Evolutionary conservation across 2,329 filamentous ascomycete genomes (phyloP).

Genomic region (Fusarium sp.): DNA sequence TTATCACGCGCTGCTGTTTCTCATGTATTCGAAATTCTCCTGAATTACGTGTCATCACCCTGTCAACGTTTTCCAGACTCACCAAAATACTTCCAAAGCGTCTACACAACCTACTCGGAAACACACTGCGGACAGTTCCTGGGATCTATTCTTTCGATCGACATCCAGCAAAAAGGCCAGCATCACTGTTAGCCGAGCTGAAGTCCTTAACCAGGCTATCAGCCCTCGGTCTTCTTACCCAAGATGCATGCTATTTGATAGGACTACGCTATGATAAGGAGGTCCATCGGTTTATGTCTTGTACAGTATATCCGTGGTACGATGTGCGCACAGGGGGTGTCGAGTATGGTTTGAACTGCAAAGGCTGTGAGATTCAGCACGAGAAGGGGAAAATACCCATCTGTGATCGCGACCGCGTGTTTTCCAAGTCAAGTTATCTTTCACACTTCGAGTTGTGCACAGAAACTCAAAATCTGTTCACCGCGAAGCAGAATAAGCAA

Average conservation of each 20-base stretch:
- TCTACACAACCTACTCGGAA: fast-evolving
- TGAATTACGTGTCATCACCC: not conserved
- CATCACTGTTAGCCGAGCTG: not conserved
- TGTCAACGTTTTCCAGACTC: not conserved
- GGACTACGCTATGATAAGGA: not conserved
- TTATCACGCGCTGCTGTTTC: not conserved
- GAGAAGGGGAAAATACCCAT: too few species aligned
- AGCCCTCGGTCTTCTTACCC: not conserved
- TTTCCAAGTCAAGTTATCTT: too few species aligned
- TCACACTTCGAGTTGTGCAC: too few species aligned
- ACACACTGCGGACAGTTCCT: not conserved
- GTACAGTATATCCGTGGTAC: not conserved
- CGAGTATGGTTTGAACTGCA: not conserved
- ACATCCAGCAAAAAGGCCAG: not conserved
- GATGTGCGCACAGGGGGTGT: fast-evolving
- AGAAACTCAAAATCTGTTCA: too few species aligned
- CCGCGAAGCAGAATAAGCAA: too few species aligned
- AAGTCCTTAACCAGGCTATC: not conserved
- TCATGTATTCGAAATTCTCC: not conserved
- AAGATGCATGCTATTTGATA: fast-evolving
- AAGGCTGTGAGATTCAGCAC: not conserved
- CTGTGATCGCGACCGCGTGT: too few species aligned
- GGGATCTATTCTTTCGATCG: not conserved
- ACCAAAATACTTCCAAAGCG: not conserved
- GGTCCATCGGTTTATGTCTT: not conserved